phyloP scores from a whole-genome alignment of 495 filamentous ascomycete species.

The Viridothelium virens region DNA sequence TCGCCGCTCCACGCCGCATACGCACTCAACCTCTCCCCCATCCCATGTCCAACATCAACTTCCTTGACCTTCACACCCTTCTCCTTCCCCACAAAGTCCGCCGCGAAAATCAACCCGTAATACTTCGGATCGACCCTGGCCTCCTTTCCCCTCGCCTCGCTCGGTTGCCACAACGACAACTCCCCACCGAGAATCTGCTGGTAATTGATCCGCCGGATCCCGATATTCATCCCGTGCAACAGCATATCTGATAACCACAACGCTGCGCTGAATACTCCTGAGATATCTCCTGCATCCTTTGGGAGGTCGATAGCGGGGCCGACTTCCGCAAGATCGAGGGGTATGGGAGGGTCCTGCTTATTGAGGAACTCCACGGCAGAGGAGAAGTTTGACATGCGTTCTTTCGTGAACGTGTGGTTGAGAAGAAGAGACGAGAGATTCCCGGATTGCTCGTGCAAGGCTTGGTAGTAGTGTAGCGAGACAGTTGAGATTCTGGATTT shows the following conservation, averaged over 20 bases:
- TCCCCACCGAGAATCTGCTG: neutral
- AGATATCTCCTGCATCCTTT: neutral
- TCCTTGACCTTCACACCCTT: neutral
- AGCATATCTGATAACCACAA: neutral
- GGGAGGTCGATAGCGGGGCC: neutral
- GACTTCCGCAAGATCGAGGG: neutral
- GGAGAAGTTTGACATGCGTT: neutral
- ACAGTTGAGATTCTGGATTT: neutral
- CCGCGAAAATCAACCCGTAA: neutral
- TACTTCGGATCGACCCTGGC: neutral
- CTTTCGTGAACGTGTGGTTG: neutral
- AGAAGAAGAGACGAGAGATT: neutral
- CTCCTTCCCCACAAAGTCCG: neutral
- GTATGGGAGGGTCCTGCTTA: neutral
- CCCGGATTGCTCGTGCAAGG: neutral
- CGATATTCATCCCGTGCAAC: neutral
- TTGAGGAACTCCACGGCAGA: neutral
- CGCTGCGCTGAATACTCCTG: neutral
- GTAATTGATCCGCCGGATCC: neutral
- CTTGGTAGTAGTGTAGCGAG: neutral
- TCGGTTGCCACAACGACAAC: neutral
- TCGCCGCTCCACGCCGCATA: neutral
- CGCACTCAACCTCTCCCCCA: neutral
- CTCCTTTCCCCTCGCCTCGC: neutral
- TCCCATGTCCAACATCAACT: neutral